Percentiles rank a stretch among this genome's conserved stretches.
Evolutionary conservation across 2,329 filamentous ascomycete genomes (phyloP).

Genomic region (Penicillium brasilianum): DNA sequence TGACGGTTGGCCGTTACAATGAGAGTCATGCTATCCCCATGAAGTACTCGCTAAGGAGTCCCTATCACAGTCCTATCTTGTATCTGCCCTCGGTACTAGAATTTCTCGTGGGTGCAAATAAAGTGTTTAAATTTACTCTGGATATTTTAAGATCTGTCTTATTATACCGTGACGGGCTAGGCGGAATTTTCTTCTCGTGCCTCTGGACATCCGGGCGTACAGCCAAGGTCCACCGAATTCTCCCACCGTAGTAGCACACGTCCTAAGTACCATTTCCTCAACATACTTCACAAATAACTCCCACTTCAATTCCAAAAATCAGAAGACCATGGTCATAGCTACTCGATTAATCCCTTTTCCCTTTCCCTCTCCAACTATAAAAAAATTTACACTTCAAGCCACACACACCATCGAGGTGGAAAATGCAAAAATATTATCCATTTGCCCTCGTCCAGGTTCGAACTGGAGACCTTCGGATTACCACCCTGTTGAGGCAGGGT

Average conservation of each 20-base stretch:
- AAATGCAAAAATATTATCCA: constrained; percentile 10
- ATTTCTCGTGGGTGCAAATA: neutral
- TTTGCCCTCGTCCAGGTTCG: constrained; percentile 32
- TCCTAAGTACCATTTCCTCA: no score
- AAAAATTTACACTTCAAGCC: neutral
- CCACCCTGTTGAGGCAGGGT: constrained; percentile 30
- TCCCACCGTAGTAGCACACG: no score
- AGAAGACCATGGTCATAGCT: no score
- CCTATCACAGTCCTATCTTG: no score
- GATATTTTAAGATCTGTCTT: no score
- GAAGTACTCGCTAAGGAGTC: neutral
- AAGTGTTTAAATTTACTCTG: neutral
- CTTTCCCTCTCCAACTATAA: neutral
- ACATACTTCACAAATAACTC: no score
- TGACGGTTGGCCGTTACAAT: neutral
- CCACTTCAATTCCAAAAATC: no score
- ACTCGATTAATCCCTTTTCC: no score
- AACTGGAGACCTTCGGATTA: constrained; percentile 35
- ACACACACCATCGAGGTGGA: neutral
- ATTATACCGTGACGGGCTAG: no score
- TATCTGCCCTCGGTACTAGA: neutral
- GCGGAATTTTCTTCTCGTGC: no score
- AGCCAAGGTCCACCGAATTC: no score
- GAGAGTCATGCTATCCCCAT: neutral
- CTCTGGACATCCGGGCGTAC: no score